A percentile compares a stretch with the other conserved stretches of the same genome.
Conservation (phyloP, 768 basidiomycete species). For the Chiua virens region DNA sequence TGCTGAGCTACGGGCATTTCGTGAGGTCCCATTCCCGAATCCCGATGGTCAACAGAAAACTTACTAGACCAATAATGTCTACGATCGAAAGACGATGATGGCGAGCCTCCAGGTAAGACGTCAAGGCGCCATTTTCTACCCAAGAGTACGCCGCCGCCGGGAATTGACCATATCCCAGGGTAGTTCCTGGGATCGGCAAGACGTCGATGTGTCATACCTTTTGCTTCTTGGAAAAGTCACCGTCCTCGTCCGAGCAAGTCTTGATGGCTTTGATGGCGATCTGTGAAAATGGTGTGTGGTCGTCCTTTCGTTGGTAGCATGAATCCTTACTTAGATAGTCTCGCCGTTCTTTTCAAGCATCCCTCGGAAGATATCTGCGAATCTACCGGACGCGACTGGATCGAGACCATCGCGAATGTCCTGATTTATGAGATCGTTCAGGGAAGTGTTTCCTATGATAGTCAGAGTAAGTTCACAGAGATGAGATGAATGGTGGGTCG, state of each 20-base stretch:
- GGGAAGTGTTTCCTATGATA: not conserved
- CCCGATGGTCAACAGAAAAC: not conserved
- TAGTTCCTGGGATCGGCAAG: slow-evolving; percentile 19
- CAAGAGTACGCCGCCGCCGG: slow-evolving; percentile 27
- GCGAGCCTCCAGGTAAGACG: slow-evolving; percentile 11
- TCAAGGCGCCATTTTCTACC: slow-evolving; percentile 25
- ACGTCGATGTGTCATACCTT: slow-evolving; percentile 16
- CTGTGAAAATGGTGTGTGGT: not conserved
- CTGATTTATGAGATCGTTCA: not conserved
- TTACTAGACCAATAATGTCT: slow-evolving; percentile 16
- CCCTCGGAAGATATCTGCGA: slow-evolving; percentile 1
- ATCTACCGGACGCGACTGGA: not conserved
- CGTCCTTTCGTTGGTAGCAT: too few relatives aligned
- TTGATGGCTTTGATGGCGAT: not conserved
- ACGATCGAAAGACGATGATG: not conserved
- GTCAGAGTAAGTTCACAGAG: not conserved
- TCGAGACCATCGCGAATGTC: not conserved
- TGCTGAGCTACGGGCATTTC: not conserved
- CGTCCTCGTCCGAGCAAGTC: too few relatives aligned
- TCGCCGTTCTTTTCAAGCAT: not conserved
- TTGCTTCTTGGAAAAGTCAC: too few relatives aligned
- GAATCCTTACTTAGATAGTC: not conserved
- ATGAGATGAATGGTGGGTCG: not conserved
- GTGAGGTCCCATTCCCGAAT: too few relatives aligned
- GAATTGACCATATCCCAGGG: slow-evolving; percentile 24